phyloP scores from a whole-genome alignment of 2,329 filamentous ascomycete species.

The Fonsecaea erecta region DNA sequence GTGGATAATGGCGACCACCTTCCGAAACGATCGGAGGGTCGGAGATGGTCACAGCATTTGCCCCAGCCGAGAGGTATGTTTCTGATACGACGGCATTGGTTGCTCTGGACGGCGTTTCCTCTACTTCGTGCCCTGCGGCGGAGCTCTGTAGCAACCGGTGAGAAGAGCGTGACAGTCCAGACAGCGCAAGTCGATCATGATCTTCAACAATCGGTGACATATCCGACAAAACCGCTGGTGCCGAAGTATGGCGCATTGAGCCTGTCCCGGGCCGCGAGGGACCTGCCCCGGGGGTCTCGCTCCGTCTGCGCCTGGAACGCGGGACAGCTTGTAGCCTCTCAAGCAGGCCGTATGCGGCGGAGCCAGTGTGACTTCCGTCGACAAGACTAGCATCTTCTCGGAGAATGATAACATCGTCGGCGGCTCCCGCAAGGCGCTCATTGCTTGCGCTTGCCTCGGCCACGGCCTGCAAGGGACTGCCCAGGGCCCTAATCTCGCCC shows the following conservation, averaged over 20 bases:
- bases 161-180: constrained; percentile 9
- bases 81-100: constrained; percentile 36
- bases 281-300: constrained; percentile 9
- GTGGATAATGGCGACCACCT: constrained; percentile 31
- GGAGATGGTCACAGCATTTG: constrained; percentile 31
- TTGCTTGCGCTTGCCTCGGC: constrained; percentile 50
- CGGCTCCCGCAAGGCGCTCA: constrained; percentile 42
- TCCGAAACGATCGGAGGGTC: constrained; percentile 33
- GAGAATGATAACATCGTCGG: constrained; percentile 45
- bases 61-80: constrained; percentile 35
- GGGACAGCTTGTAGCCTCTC: constrained; percentile 40
- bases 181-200: not conserved
- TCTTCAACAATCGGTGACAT: constrained; percentile 4
- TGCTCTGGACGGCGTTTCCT: constrained; percentile 17
- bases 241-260: constrained; percentile 22
- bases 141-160: constrained; percentile 20
- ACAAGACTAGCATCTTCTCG: constrained; percentile 47
- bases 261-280: constrained; percentile 13
- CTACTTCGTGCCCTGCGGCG: not conserved
- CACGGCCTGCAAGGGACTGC: constrained; percentile 45
- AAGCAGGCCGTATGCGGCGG: constrained; percentile 46
- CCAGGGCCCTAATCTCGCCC: constrained; percentile 57
- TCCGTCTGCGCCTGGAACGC: constrained; percentile 18
- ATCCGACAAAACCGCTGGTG: constrained; percentile 12
- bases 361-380: constrained; percentile 44